These are phyloP conservation scores for Penicillium sp. DNA, from an alignment of 2,329 filamentous ascomycete genomes.

Conservation along the genomic window DNA sequence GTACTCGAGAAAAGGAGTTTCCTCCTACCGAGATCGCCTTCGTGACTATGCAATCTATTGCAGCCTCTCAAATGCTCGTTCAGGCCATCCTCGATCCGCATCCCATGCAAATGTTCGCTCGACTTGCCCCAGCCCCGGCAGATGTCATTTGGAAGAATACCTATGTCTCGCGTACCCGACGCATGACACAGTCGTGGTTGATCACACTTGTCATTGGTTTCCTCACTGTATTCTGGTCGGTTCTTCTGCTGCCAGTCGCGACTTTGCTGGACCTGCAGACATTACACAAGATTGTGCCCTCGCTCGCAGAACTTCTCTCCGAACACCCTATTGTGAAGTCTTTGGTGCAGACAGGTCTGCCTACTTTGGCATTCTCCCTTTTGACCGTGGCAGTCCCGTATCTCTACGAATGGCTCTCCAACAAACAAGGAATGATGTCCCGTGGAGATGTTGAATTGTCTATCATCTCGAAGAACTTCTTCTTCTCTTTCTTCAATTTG, in stretches of 20 bases:
- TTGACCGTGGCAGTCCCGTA: constrained; percentile 90
- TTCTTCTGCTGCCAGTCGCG: constrained; percentile 76
- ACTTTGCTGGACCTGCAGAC: constrained; percentile 78
- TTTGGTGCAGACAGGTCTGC: constrained; percentile 82
- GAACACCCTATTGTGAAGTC: constrained; percentile 70
- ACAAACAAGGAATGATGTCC: constrained; percentile 91
- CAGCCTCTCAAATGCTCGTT: constrained; percentile 89
- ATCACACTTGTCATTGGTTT: constrained; percentile 81
- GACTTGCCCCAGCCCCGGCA: constrained; percentile 80
- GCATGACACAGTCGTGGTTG: constrained; percentile 76
- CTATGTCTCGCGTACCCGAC: constrained; percentile 71
- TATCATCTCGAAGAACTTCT: constrained; percentile 96
- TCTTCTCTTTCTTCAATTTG: constrained; percentile 99
- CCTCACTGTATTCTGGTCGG: constrained; percentile 84
- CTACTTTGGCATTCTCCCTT: constrained; percentile 80
- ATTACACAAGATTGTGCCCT: constrained; percentile 70
- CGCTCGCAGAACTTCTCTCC: constrained; percentile 66
- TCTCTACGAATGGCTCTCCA: constrained; percentile 88
- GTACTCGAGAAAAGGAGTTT: constrained; percentile 73
- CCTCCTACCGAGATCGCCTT: constrained; percentile 81
- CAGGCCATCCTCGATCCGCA: constrained; percentile 91
- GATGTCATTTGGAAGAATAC: constrained; percentile 97
- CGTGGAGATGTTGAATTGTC: constrained; percentile 93
- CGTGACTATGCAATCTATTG: constrained; percentile 95
- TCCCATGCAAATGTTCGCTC: constrained; percentile 81